These are phyloP conservation scores for Cyclotella sp. DNA, from an alignment of 108 stramenopile genomes.

Conservation along the genomic window DNA sequence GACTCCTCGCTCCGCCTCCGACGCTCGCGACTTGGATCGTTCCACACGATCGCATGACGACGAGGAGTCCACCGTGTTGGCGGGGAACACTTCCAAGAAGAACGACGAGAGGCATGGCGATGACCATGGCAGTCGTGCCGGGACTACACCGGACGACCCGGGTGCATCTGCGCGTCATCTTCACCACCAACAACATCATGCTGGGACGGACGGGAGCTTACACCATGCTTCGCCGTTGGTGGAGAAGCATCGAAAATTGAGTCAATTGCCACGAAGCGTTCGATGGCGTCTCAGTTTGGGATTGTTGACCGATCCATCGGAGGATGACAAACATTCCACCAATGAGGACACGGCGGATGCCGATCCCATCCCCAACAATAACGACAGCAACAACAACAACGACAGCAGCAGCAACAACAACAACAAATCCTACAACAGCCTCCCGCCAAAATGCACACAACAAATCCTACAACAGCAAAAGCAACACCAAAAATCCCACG, in stretches of 20 bases:
- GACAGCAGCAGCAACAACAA: neutral
- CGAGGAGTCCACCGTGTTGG: too few species aligned
- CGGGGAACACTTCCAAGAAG: too few species aligned
- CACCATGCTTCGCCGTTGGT: neutral
- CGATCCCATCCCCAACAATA: too few species aligned
- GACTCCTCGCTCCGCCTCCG: too few species aligned
- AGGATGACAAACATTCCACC: neutral
- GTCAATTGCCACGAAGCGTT: slow-evolving; percentile 33
- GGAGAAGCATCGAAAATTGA: slow-evolving; percentile 1
- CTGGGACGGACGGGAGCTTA: neutral
- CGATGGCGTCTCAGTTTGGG: slow-evolving; percentile 48
- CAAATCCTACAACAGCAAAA: slow-evolving; percentile 12
- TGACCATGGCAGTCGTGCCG: too few species aligned
- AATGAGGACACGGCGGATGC: too few species aligned
- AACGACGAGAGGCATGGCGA: too few species aligned
- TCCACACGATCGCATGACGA: too few species aligned
- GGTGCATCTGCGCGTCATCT: too few species aligned
- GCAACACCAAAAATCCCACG: neutral
- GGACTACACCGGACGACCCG: too few species aligned
- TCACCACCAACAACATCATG: too few species aligned
- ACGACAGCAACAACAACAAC: neutral
- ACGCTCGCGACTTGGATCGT: too few species aligned
- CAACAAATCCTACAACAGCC: neutral
- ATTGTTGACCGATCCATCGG: slow-evolving; percentile 20
- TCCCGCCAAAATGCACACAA: neutral